Base-by-base conservation (phyloP, 805 yeast genomes). In the Cyberlindnera mississippiensis region DNA sequence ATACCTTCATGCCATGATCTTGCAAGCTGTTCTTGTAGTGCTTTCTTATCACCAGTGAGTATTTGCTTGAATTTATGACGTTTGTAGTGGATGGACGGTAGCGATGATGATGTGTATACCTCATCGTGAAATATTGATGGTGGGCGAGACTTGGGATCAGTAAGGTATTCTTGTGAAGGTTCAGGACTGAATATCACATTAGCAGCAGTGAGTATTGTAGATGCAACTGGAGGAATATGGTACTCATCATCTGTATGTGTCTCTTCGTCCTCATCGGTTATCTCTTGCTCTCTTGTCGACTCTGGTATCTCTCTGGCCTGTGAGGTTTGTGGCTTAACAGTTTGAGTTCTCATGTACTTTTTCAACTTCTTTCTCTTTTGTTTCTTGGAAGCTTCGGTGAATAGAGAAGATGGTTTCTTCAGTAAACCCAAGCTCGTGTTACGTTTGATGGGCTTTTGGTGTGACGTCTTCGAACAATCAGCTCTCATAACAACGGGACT, bases 1-100 rank as follows among this genome's bases (percentile, higher is more conserved):
- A 88, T 76, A 10, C 76, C 79, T 43, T 76, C 71, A 57, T 91
- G 98, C 83, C 96, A 93, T 35, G 80, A 78, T 31, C 96, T 67
- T 0, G 99, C 99, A 39, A 93, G 83, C 41, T 76, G 73, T 50
- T 93, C 98, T 44, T 69, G 70, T 2, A 60, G 56, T 30, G 42
- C 46, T 17, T 46, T 51, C 32, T 48, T 51, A 4, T 41, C 42
- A 1, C 47, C 34, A 3, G 39, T 26, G 11, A 35, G 18, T 11
- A 27, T 29, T 13, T 32, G 30, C 11, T 38, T 28, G 14, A 37
- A 14, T 4, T 35, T 16, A 10, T 37, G 28, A 12, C 32, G 33
- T 17, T 13, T 33, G 38, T 66, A 69, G 44, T 72, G 69, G 4
- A 74, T 64, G 4, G 72, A 72, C 2, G 96, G 96, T 4, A 84